Evolutionary conservation across 164 flowering plant species (phyloP).

Genomic region (Piper betle): DNA sequence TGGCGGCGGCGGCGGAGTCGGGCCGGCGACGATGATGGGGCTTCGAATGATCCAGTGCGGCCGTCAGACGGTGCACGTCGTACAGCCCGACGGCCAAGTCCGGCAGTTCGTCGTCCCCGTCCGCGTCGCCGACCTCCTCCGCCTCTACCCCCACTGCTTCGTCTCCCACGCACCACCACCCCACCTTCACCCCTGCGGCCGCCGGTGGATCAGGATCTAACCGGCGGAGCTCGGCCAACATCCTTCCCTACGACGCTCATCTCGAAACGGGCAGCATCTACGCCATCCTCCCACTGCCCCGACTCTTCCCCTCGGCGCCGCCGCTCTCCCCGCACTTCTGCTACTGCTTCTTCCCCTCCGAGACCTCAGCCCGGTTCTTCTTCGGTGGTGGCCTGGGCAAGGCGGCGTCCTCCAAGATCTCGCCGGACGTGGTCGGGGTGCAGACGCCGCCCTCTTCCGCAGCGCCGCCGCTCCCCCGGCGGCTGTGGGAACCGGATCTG

Average conservation of each 20-base stretch:
- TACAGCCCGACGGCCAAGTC: conserved; percentile 13
- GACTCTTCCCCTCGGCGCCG: conserved; percentile 8
- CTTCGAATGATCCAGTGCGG: conserved; percentile 13
- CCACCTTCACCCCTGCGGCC: background rate
- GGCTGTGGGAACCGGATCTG: conserved; percentile 9
- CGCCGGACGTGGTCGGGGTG: conserved; percentile 6
- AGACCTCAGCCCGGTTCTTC: background rate
- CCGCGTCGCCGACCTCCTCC: conserved; percentile 7
- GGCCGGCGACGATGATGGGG: conserved; percentile 9
- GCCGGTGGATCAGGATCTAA: background rate
- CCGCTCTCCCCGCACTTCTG: conserved; percentile 8
- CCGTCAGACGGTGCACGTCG: conserved; percentile 11
- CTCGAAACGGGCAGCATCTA: conserved; percentile 12
- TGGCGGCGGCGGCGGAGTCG: conserved; percentile 1
- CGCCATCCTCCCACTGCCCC: conserved; percentile 11
- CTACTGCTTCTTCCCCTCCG: conserved; percentile 5
- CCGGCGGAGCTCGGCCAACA: background rate
- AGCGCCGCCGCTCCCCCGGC: conserved; percentile 2
- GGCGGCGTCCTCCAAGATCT: conserved; percentile 5
- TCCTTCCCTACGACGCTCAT: conserved; percentile 8
- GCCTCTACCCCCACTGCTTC: conserved; percentile 11
- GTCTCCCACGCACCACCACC: conserved; percentile 8
- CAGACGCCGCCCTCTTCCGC: background rate
- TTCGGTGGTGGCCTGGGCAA: background rate
- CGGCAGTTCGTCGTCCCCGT: conserved; percentile 8